phyloP scores from a whole-genome alignment of 2,329 filamentous ascomycete genomes.

The Calonectria naviculata region DNA sequence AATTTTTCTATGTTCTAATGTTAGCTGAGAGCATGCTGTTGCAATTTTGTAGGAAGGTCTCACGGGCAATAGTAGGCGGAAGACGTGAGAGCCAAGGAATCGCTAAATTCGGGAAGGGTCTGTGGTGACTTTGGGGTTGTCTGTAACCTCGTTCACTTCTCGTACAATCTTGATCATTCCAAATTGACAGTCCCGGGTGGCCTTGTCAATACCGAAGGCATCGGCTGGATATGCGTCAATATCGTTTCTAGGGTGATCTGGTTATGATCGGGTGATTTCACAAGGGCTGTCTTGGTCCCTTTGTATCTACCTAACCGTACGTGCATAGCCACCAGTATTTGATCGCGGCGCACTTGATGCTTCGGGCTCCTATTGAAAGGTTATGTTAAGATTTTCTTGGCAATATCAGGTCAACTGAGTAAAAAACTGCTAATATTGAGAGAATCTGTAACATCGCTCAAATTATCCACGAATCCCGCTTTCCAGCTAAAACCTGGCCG shows the following conservation, averaged over 20 bases:
- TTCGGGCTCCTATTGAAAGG: background rate
- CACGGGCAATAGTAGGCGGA: background rate
- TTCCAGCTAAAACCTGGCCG: constrained; percentile 22
- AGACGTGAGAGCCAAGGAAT: constrained; percentile 1
- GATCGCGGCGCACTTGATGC: constrained; percentile 6
- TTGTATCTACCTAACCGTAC: background rate
- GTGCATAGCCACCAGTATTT: background rate
- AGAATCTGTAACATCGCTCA: constrained; percentile 12
- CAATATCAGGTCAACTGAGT: no score
- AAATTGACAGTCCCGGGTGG: constrained; percentile 16
- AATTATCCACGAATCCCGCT: constrained; percentile 12
- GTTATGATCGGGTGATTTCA: background rate
- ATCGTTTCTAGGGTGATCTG: background rate
- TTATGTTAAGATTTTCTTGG: background rate
- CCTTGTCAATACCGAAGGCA: constrained; percentile 11
- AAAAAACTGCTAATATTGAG: constrained; percentile 17
- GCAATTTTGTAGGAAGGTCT: background rate
- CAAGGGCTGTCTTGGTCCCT: background rate
- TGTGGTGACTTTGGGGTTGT: background rate
- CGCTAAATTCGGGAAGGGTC: constrained; percentile 2
- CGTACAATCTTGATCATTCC: constrained; percentile 27
- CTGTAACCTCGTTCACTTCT: background rate
- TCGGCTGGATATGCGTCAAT: background rate
- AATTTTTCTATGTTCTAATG: background rate
- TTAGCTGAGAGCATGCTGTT: background rate